Evolutionary conservation across 345 rosid species (phyloP).

Genomic region (Moricandia arvensis): DNA sequence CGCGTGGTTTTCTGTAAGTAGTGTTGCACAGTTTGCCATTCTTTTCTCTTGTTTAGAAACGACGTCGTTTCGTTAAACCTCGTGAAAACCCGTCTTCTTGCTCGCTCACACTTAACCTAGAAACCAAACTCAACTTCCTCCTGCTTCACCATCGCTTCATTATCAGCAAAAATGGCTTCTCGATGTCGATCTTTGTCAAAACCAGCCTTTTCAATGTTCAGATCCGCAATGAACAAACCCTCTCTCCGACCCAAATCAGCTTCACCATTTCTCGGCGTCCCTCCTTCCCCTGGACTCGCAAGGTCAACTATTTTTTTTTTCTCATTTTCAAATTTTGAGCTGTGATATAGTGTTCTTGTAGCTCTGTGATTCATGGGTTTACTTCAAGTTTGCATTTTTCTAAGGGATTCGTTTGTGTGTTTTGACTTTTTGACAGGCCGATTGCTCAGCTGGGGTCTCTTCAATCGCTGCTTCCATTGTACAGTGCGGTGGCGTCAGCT

Average conservation of each 20-base stretch:
- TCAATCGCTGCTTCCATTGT: constrained; percentile 81
- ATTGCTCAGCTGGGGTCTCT: constrained; percentile 61
- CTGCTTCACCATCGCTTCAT: constrained; percentile 10
- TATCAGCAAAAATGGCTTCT: constrained; percentile 57
- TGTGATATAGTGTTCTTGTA: neutral
- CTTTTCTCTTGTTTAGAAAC: neutral
- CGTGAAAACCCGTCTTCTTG: constrained; percentile 25
- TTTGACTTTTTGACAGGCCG: constrained; percentile 48
- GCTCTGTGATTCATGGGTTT: constrained; percentile 7
- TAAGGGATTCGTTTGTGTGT: neutral
- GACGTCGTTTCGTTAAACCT: constrained; percentile 27
- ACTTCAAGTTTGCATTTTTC: neutral
- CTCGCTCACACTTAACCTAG: constrained; percentile 14
- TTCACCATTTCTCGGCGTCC: constrained; percentile 42
- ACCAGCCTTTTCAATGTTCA: constrained; percentile 53
- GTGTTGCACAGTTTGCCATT: constrained; percentile 6
- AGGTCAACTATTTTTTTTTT: constrained; percentile 39
- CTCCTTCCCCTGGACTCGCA: constrained; percentile 47
- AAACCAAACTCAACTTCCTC: constrained; percentile 5
- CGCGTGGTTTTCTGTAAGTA: neutral
- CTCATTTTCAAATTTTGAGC: neutral
- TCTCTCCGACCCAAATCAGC: constrained; percentile 42
- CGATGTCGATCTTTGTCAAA: constrained; percentile 67
- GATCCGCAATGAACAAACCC: constrained; percentile 56
- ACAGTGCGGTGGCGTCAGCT: constrained; percentile 81